These are phyloP conservation scores for Fusarium camptoceras DNA, from an alignment of 2,329 filamentous ascomycete species.

Conservation along the genomic window DNA sequence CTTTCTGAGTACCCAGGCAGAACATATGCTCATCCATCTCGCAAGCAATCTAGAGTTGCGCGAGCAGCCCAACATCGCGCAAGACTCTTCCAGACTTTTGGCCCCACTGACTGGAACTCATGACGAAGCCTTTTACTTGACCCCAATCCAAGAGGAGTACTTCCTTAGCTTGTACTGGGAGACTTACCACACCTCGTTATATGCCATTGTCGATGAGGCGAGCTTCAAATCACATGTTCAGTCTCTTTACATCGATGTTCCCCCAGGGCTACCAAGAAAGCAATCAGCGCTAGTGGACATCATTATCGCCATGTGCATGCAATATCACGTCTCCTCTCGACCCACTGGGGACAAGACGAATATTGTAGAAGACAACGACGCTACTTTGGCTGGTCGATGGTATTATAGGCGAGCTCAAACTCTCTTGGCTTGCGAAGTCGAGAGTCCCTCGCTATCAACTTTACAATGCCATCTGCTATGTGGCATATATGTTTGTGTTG, in stretches of 20 bases:
- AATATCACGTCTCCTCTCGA: neutral
- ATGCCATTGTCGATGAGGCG: conserved; percentile 4
- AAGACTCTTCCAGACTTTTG: conserved; percentile 11
- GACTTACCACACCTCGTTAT: conserved; percentile 17
- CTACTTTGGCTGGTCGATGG: conserved; percentile 16
- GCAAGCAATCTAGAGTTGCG: conserved; percentile 8
- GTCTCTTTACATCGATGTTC: conserved; percentile 1
- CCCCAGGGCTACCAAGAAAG: neutral
- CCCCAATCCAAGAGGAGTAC: conserved; percentile 15
- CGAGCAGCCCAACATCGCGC: neutral
- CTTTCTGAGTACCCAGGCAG: conserved; percentile 18
- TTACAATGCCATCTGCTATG: conserved; percentile 16
- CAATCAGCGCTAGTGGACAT: conserved; percentile 10
- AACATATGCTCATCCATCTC: conserved; percentile 28
- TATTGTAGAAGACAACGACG: conserved; percentile 14
- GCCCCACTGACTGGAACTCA: neutral
- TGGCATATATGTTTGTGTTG: neutral
- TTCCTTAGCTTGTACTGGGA: conserved; percentile 21
- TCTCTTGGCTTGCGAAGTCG: conserved; percentile 8
- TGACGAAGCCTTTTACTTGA: conserved; percentile 3
- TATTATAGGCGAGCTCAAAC: conserved; percentile 22
- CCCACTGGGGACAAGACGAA: neutral
- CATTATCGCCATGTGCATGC: conserved; percentile 26
- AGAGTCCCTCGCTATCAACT: conserved; percentile 15
- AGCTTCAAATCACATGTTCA: conserved; percentile 14